phyloP scores from a whole-genome alignment of 2,329 filamentous ascomycete genomes.

The Aspergillus clavatus region DNA sequence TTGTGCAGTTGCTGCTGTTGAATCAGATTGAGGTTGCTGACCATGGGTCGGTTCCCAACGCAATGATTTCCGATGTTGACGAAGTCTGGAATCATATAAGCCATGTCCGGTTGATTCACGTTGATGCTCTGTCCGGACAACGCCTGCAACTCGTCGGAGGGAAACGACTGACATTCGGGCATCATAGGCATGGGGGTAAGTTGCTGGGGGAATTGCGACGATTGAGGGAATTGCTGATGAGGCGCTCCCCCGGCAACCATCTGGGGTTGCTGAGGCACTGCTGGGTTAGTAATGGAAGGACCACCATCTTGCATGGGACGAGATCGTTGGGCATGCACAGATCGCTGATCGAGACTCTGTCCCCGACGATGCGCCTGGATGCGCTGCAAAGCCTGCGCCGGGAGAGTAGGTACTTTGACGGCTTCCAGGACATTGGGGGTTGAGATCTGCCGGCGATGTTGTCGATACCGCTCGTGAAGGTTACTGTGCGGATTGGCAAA shows the following conservation, averaged over 20 bases:
- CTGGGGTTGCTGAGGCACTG: constrained; percentile 59
- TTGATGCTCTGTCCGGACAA: constrained; percentile 33
- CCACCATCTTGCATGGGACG: constrained; percentile 46
- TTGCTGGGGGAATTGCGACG: constrained; percentile 52
- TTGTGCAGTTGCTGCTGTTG: constrained; percentile 26
- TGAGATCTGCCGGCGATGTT: constrained; percentile 83
- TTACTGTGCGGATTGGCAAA: constrained; percentile 69
- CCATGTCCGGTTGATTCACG: constrained; percentile 28
- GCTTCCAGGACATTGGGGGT: constrained; percentile 74
- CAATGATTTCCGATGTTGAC: constrained; percentile 14
- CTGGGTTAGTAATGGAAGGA: constrained; percentile 53
- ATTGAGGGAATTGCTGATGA: constrained; percentile 78
- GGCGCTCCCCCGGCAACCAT: constrained; percentile 85
- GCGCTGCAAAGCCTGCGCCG: constrained; percentile 49
- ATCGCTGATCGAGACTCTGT: constrained; percentile 73
- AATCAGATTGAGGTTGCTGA: constrained; percentile 24
- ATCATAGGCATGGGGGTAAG: constrained; percentile 22
- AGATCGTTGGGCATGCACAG: constrained; percentile 50
- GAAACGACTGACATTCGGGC: constrained; percentile 26
- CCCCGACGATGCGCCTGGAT: constrained; percentile 69
- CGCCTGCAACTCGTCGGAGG: constrained; percentile 28
- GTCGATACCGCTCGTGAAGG: constrained; percentile 68
- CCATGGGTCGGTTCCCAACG: constrained; percentile 18
- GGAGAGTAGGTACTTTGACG: constrained; percentile 64
- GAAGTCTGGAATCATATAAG: constrained; percentile 19